Evolutionary conservation across 2,329 filamentous ascomycete species (phyloP).

Genomic region (Diaporthe velutina): DNA sequence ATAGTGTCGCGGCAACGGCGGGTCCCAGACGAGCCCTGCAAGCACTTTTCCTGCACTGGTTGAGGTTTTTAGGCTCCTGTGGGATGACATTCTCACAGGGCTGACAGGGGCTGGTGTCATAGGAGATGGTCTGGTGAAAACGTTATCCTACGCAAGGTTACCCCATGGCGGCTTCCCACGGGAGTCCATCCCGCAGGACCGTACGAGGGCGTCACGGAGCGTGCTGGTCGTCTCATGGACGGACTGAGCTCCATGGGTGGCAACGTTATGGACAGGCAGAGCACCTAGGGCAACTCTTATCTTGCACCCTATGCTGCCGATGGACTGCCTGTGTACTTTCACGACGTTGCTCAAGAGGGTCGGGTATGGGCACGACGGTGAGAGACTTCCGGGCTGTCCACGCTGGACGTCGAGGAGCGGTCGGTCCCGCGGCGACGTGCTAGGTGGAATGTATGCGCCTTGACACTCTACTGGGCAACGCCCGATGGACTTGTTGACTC

Average conservation of each 20-base stretch:
- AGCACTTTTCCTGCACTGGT: background rate
- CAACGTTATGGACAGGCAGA: background rate
- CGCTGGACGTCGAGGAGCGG: background rate
- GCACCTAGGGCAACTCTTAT: background rate
- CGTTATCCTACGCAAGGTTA: too few relatives aligned
- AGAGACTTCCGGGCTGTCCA: background rate
- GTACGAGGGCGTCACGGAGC: too few relatives aligned
- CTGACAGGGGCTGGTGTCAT: too few relatives aligned
- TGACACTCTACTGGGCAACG: background rate
- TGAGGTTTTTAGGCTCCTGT: too few relatives aligned
- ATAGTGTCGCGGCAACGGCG: background rate
- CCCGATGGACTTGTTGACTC: background rate
- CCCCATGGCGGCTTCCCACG: too few relatives aligned
- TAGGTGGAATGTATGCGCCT: background rate
- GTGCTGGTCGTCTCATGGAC: too few relatives aligned
- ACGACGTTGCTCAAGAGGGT: background rate
- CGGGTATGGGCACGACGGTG: background rate
- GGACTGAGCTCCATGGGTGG: background rate
- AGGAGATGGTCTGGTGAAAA: too few relatives aligned
- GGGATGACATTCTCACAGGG: too few relatives aligned
- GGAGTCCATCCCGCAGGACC: too few relatives aligned
- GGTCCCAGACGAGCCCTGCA: background rate
- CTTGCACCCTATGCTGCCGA: background rate
- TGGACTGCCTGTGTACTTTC: background rate
- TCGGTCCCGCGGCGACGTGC: background rate